A percentile compares a stretch with the other conserved stretches of the same genome.
These are phyloP conservation scores for sunflower (Helianthus annuus) DNA, from an alignment of 129 eudicot species.

Conservation along the genomic window HanXRQr2.0-SUNRISE NC_035434.2:55384897-55385396, in stretches of 20 bases:
- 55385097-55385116: neutral
- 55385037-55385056: neutral
- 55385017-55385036: neutral
- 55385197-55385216: no score
- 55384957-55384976: slow-evolving; percentile 87
- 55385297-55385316: no score
- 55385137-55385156: neutral
- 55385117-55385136: neutral
- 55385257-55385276: no score
- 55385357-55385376: no score
- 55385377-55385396: no score
- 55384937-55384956: slow-evolving; percentile 80
- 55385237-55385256: no score
- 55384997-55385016: slow-evolving; percentile 1
- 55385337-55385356: no score
- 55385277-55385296: no score
- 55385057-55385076: neutral
- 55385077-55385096: neutral
- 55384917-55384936: slow-evolving; percentile 63
- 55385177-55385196: no score
- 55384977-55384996: neutral
- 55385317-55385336: no score
- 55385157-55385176: no score
- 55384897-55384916: slow-evolving; percentile 50
- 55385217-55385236: no score